These are phyloP conservation scores for Tetrastigma voinierianum DNA, from an alignment of 164 flowering plant species.

Conservation along the genomic window DNA sequence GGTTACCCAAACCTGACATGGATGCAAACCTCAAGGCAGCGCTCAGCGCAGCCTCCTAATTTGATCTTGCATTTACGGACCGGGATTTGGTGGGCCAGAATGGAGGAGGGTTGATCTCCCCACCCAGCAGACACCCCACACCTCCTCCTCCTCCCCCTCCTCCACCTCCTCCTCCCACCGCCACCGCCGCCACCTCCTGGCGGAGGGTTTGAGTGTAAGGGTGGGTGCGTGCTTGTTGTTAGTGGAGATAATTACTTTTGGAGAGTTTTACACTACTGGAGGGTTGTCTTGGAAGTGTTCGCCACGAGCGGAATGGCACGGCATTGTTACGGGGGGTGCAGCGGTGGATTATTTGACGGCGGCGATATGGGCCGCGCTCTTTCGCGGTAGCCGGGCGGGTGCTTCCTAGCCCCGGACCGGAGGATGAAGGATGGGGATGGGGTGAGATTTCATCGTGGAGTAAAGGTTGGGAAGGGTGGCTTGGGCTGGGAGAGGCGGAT, in stretches of 20 bases:
- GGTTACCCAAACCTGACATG: constrained; percentile 84
- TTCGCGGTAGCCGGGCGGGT: constrained; percentile 11
- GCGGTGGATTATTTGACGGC: constrained; percentile 23
- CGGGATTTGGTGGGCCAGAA: constrained; percentile 35
- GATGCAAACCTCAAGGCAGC: constrained; percentile 78
- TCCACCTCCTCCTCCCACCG: constrained; percentile 15
- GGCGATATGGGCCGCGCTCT: constrained; percentile 17
- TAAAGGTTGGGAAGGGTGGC: constrained; percentile 11
- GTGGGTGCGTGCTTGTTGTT: constrained; percentile 29
- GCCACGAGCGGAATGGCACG: too few species aligned
- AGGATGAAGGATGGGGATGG: constrained; percentile 22
- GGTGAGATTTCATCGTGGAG: constrained; percentile 9
- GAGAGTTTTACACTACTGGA: too few species aligned
- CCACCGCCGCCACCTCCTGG: constrained; percentile 16
- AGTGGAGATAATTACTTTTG: constrained; percentile 24
- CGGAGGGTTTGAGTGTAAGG: too few species aligned
- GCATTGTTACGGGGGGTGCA: constrained; percentile 19
- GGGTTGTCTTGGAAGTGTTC: too few species aligned
- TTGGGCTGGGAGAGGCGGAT: constrained; percentile 22
- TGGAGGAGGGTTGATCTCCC: constrained; percentile 38
- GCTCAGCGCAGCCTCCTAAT: constrained; percentile 78
- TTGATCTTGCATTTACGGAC: constrained; percentile 77
- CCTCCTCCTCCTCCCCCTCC: constrained; percentile 15
- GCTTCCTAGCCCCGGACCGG: too few species aligned
- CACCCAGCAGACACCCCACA: constrained; percentile 23